Conservation (phyloP, 208 protist genomes). For the Leishmania tropica region DNA sequence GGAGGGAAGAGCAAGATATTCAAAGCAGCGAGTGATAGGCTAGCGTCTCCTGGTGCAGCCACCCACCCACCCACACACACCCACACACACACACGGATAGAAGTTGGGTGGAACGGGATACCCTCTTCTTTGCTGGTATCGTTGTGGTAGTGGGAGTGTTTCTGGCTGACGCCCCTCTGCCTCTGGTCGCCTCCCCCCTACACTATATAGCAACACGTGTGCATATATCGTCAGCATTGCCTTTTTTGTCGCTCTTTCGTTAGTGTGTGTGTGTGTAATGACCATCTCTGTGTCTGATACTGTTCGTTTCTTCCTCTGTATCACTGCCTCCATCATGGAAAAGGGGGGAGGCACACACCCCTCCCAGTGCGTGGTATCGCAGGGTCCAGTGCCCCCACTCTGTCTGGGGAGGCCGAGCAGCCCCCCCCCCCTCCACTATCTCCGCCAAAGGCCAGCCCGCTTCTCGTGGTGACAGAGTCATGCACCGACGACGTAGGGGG, state of each 20-base stretch:
- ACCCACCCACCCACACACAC: too few species aligned
- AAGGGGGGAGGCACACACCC: neutral
- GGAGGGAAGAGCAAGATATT: neutral
- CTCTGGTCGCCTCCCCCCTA: neutral
- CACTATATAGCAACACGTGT: neutral
- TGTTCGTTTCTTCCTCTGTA: neutral
- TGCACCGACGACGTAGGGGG: too few species aligned
- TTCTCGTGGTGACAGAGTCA: neutral
- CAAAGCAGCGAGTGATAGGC: neutral
- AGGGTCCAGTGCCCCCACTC: neutral
- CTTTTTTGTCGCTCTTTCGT: neutral
- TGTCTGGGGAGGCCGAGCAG: neutral
- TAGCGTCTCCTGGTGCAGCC: neutral
- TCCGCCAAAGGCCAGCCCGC: too few species aligned
- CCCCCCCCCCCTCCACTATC: too few species aligned
- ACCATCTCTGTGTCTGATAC: neutral
- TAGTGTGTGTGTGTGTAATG: neutral
- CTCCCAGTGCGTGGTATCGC: neutral
- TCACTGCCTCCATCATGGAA: neutral
- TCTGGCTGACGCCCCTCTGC: neutral
- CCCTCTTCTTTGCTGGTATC: neutral
- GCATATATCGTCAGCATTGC: neutral
- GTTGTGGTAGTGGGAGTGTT: neutral
- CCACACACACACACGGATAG: neutral
- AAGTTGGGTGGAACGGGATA: neutral